Conservation (phyloP, 495 filamentous ascomycete genomes). For the Penicillium samsonianum region DNA sequence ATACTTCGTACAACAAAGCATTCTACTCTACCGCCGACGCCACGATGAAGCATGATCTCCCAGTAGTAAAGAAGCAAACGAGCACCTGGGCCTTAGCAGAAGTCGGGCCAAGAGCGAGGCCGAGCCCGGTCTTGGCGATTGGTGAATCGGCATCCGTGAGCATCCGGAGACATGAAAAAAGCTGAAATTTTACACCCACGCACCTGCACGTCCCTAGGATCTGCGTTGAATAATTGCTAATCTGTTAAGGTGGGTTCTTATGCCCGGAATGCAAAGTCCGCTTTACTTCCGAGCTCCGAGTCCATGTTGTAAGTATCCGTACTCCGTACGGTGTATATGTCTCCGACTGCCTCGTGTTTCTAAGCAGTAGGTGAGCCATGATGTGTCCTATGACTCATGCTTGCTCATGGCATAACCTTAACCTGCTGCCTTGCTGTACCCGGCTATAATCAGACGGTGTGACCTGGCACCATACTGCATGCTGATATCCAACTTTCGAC, state of each 20-base stretch:
- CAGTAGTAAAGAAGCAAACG: background rate
- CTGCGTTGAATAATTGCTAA: slow-evolving; percentile 3
- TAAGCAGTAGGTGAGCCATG: too few species aligned
- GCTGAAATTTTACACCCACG: slow-evolving; percentile 14
- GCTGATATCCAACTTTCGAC: background rate
- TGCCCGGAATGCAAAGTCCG: slow-evolving; percentile 12
- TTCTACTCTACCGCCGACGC: background rate
- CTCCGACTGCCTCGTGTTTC: slow-evolving; percentile 2
- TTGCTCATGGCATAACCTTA: background rate
- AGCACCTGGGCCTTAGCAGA: background rate
- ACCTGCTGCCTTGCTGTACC: background rate
- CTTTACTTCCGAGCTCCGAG: slow-evolving; percentile 9
- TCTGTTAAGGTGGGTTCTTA: background rate
- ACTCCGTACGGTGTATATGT: background rate
- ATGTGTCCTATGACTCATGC: slow-evolving; percentile 8
- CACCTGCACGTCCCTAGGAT: slow-evolving; percentile 19
- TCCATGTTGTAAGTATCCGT: background rate
- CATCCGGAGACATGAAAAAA: slow-evolving; percentile 26
- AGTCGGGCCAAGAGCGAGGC: slow-evolving; percentile 25
- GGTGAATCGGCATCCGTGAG: slow-evolving; percentile 29
- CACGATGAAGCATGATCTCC: background rate
- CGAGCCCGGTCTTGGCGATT: slow-evolving; percentile 24
- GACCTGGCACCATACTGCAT: background rate
- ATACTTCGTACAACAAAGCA: background rate
- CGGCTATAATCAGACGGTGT: slow-evolving; percentile 1